These are phyloP conservation scores for Solanum bulbocastanum DNA, from an alignment of 257 asterid genomes.

Conservation along the genomic window DNA sequence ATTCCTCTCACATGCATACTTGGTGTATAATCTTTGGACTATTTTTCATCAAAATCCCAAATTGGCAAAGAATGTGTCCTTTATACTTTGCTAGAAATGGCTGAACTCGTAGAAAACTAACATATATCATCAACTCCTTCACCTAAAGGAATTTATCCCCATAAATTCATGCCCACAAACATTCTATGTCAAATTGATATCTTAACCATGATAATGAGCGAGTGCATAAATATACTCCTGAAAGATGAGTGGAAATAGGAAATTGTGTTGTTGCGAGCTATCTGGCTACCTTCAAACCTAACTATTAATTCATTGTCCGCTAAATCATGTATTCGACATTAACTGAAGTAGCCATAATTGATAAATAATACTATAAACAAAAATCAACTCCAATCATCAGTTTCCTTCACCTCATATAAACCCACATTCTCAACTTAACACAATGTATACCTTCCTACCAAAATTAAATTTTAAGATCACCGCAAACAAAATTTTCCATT, in stretches of 20 bases:
- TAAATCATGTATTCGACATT: not conserved
- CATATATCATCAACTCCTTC: not conserved
- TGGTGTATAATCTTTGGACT: not conserved
- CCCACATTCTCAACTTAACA: not conserved
- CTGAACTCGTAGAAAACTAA: not conserved
- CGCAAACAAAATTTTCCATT: not conserved
- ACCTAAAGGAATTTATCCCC: not conserved
- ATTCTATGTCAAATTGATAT: not conserved
- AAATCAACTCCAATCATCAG: not conserved
- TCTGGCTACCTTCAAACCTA: not conserved
- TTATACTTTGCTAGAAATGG: not conserved
- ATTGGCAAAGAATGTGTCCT: not conserved
- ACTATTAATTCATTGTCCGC: not conserved
- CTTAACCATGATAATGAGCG: not conserved
- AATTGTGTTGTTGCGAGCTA: too few species aligned
- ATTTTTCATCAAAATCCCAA: not conserved
- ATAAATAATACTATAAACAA: not conserved
- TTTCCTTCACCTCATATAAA: not conserved
- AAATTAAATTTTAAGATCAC: not conserved
- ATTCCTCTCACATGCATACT: not conserved
- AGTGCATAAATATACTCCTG: not conserved
- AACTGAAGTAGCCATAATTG: not conserved
- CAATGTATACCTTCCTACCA: not conserved
- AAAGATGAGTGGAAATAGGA: too few species aligned
- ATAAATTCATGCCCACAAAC: not conserved